Percentiles rank a stretch among this genome's conserved stretches.
Conservation (phyloP, 2,329 filamentous ascomycete species). For the Cladosporium sp. region DNA sequence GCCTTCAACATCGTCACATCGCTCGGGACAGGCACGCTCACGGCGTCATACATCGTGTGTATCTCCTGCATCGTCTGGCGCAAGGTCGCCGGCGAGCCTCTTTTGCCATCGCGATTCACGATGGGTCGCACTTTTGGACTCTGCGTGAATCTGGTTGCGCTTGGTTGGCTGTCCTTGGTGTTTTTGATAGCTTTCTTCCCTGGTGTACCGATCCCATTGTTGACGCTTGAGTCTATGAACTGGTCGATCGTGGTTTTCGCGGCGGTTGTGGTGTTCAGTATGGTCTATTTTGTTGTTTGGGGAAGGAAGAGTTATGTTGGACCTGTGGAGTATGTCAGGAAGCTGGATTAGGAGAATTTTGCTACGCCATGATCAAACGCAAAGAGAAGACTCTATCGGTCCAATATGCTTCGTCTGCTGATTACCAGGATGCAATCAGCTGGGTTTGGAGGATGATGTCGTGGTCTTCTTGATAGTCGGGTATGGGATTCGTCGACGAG, state of each 20-base stretch:
- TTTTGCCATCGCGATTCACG: conserved; percentile 16
- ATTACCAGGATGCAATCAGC: too few species aligned
- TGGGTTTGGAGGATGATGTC: too few species aligned
- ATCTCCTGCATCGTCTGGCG: conserved; percentile 17
- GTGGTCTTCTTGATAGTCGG: too few species aligned
- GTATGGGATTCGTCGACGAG: too few species aligned
- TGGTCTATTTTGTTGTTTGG: conserved; percentile 25
- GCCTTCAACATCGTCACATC: conserved; percentile 39
- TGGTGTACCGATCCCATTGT: conserved; percentile 16
- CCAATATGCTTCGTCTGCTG: too few species aligned
- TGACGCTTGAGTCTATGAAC: conserved; percentile 26
- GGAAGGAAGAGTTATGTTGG: conserved; percentile 27
- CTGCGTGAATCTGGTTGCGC: conserved; percentile 28
- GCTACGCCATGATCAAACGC: too few species aligned
- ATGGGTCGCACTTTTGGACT: conserved; percentile 10
- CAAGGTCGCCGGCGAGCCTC: conserved; percentile 12
- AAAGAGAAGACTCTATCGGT: too few species aligned
- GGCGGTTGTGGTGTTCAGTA: conserved; percentile 18
- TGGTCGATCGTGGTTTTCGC: conserved; percentile 31
- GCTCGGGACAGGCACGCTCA: conserved; percentile 23
- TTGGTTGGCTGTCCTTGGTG: conserved; percentile 26
- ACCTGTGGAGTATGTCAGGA: conserved; percentile 18
- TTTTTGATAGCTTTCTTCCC: conserved; percentile 34
- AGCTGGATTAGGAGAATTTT: not conserved
- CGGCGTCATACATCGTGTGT: conserved; percentile 16